Evolutionary conservation across 257 asterid species (phyloP), one percentile per base, ranked within the genome.

Genomic region (Leonotis leonurus): DNA sequence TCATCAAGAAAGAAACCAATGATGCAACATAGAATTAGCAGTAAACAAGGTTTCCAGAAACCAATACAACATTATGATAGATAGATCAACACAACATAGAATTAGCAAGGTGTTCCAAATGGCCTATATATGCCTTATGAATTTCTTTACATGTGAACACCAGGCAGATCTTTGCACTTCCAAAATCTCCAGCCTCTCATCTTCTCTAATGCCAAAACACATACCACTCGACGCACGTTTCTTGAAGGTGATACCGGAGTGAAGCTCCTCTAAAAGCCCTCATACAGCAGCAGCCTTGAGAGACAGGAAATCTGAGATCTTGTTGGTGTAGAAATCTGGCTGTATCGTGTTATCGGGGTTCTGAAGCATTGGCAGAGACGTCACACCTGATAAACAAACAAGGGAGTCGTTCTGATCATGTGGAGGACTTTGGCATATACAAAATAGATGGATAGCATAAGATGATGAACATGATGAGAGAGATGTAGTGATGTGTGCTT

Each of bases 301-400:
- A 36, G 97, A 80, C 16, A 85, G 84, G 68, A 89, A 85, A 79
- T 89, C 95, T 10, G 99, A 86, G 40, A 92, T 89, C 90, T 85
- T 80, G 80, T 78, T 79, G 56, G 97, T 84, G 88, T 84, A 92
- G 78, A 83, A 92, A 75, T 86, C 97, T 10, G 99, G 99, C 27
- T 85, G 97, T 63, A 85, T 85, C 27, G 74, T 51, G 65, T 92
- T 92, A 14, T 80, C 70, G 1, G 99, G 97, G 66, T 68, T 83
- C 71, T 92, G 89, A 73, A 92, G 97, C 82, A 77, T 83, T 3
- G 90, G 58, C 62, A 85, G 70, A 72, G 85, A 68, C 32, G 97
- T 89, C 56, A 92, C 99, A 2, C 97, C 99, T 92, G 58, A 9
- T 43, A 59, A 39, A 33, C 14, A n/a, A 64, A 46, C 26, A n/a